Conservation (phyloP, 1,284 basidiomycete species). For the Veloboletus limbatus region DNA sequence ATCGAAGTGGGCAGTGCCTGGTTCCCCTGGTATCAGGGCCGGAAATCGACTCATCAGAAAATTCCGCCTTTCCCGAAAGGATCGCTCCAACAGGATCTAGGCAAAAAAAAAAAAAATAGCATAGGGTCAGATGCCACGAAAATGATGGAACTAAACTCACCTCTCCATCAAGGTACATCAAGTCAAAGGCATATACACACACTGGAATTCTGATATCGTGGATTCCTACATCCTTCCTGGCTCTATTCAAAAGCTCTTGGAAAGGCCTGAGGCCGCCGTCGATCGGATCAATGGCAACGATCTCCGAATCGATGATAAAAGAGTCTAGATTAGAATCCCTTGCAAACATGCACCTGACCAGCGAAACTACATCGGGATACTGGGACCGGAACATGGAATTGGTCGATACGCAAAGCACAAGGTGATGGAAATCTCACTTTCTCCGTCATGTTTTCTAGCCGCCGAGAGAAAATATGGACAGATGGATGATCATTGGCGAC, state of each 20-base stretch:
- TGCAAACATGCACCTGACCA: constrained; percentile 51
- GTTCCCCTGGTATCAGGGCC: constrained; percentile 45
- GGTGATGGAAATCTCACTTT: constrained; percentile 48
- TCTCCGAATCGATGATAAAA: constrained; percentile 84
- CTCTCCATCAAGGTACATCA: constrained; percentile 85
- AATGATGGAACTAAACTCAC: constrained; percentile 36
- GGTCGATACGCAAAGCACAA: constrained; percentile 3
- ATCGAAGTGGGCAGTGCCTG: constrained; percentile 62
- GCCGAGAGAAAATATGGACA: constrained; percentile 82
- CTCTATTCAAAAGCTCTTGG: constrained; percentile 83
- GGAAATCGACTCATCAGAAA: constrained; percentile 62
- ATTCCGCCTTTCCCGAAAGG: constrained; percentile 73
- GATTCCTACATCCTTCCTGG: constrained; percentile 81
- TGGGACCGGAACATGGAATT: constrained; percentile 36
- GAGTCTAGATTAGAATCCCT: constrained; percentile 50
- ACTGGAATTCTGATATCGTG: constrained; percentile 81
- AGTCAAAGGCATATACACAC: constrained; percentile 86
- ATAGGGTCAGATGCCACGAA: not conserved
- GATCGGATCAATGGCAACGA: constrained; percentile 73
- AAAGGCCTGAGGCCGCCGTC: constrained; percentile 73
- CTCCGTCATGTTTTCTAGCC: constrained; percentile 90
- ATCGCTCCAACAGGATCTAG: constrained; percentile 66
- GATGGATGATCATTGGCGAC: constrained; percentile 41
- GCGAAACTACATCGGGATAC: constrained; percentile 83
- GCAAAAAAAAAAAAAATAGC: no score